Percentiles rank a stretch among this genome's conserved stretches.
Conservation (phyloP, 805 yeast genomes). For the Kazachstania taianensis region DNA sequence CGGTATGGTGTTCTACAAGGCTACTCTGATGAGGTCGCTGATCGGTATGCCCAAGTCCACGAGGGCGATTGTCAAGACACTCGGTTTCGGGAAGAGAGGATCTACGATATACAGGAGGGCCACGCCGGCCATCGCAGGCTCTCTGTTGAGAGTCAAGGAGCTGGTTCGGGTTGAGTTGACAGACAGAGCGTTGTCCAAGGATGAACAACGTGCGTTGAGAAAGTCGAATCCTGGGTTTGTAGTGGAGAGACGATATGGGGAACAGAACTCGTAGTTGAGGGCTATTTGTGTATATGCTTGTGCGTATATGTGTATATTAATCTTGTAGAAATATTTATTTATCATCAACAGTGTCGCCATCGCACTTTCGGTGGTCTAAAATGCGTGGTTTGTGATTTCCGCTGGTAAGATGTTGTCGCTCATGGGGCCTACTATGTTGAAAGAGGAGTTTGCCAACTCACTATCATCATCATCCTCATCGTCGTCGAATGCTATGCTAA, state of each 20-base stretch:
- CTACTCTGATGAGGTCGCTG: conserved; percentile 70
- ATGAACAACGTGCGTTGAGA: conserved; percentile 45
- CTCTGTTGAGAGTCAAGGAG: conserved; percentile 74
- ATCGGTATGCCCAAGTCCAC: conserved; percentile 72
- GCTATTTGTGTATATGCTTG: background rate
- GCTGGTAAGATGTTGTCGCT: conserved; percentile 11
- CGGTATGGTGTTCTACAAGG: conserved; percentile 42
- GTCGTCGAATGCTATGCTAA: conserved; percentile 29
- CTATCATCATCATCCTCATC: conserved; percentile 15
- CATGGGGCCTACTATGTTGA: background rate
- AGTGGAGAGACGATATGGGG: conserved; percentile 30
- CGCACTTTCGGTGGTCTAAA: background rate
- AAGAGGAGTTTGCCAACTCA: too few relatives aligned
- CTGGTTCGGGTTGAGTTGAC: conserved; percentile 72
- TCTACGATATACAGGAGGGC: conserved; percentile 63
- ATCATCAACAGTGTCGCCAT: background rate
- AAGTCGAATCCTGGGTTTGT: conserved; percentile 57
- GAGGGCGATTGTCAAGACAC: conserved; percentile 52
- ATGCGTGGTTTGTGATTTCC: conserved; percentile 7
- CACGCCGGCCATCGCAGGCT: conserved; percentile 75
- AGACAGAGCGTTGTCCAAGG: conserved; percentile 39
- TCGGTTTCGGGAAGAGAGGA: conserved; percentile 71
- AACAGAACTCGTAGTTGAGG: conserved; percentile 1
- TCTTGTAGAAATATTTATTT: conserved; percentile 1
- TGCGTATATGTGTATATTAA: background rate